Evolutionary conservation across 805 yeast species (phyloP), one percentile per base, ranked within the genome.

Genomic region (Kuraishia piskuri): DNA sequence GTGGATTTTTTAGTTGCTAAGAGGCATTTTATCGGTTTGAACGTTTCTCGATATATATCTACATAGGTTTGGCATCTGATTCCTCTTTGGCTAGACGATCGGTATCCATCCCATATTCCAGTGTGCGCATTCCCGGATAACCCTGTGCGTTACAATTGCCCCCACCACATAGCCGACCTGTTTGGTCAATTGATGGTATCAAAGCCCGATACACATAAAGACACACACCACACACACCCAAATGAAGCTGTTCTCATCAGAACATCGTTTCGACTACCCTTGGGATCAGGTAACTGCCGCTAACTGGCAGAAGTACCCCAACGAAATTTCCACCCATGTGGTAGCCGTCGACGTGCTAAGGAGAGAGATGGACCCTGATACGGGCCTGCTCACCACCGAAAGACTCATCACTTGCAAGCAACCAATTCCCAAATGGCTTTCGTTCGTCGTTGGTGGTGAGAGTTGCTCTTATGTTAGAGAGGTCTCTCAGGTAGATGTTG

Each of bases 211-310:
- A 36, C 36, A 22, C 44, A 23, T 21, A 25, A 45, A 9, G 14
- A 50, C 22, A 25, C 12, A 17, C 22, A n/a, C 9, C 17, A 31
- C 40, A 25, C 31, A 25, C 31, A 25, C 14, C 21, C 62, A 24
- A 50, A 92, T 92, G 99, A 89, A 86, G 68, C 74, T 92, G 49
- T 91, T 90, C 65, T 81, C 80, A 46, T 78, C 87, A 45, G 68
- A 75, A 20, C 92, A 87, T 66, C 73, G 70, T 46, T 92, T 90
- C 67, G 73, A 82, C 53, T 91, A 94, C 64, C 81, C 95, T 0
- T 92, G 98, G 97, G 96, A 87, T 23, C 90, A 87, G 61, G 96
- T 92, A 23, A 86, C 96, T 0, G 90, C 96, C 1, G 97, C 98
- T 51, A 90, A 91, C 69, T 92, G 99, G 99, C 83, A 80, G 59